Conservation (phyloP, 495 filamentous ascomycete genomes). For the Delitschia confertaspora region DNA sequence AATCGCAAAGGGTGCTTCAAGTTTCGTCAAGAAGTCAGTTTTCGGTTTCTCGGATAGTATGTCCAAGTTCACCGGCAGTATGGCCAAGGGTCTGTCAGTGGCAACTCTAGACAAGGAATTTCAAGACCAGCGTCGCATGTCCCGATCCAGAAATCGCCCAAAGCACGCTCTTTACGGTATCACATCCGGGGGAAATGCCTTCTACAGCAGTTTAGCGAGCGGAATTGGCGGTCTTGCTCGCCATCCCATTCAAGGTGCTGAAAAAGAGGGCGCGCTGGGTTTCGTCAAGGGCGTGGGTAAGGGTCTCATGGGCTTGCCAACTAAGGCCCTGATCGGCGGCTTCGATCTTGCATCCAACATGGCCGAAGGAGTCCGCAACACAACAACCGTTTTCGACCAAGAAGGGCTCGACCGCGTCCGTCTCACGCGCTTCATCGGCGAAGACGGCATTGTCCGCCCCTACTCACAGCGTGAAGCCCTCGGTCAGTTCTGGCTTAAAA, state of each 20-base stretch:
- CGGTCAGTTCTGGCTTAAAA: constrained; percentile 98
- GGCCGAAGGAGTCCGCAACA: constrained; percentile 94
- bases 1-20: constrained; percentile 91
- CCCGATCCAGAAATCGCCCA: constrained; percentile 81
- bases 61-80: constrained; percentile 91
- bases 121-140: constrained; percentile 90
- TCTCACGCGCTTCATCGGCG: constrained; percentile 79
- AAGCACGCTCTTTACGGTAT: constrained; percentile 97
- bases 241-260: constrained; percentile 89
- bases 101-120: constrained; percentile 98
- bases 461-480: constrained; percentile 94
- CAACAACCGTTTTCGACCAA: constrained; percentile 93
- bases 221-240: constrained; percentile 87
- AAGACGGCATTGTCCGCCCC: constrained; percentile 87
- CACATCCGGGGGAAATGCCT: constrained; percentile 88
- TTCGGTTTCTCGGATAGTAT: constrained; percentile 94
- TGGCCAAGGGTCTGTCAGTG: constrained; percentile 89
- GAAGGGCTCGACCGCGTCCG: constrained; percentile 91
- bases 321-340: constrained; percentile 92
- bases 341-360: constrained; percentile 96
- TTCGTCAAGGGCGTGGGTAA: constrained; percentile 98
- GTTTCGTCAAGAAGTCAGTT: constrained; percentile 96
- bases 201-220: constrained; percentile 82
- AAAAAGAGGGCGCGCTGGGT: constrained; percentile 84
- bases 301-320: constrained; percentile 82